Conservation (phyloP, 139 green algal species). For the Tetradesmus obliquus region DNA sequence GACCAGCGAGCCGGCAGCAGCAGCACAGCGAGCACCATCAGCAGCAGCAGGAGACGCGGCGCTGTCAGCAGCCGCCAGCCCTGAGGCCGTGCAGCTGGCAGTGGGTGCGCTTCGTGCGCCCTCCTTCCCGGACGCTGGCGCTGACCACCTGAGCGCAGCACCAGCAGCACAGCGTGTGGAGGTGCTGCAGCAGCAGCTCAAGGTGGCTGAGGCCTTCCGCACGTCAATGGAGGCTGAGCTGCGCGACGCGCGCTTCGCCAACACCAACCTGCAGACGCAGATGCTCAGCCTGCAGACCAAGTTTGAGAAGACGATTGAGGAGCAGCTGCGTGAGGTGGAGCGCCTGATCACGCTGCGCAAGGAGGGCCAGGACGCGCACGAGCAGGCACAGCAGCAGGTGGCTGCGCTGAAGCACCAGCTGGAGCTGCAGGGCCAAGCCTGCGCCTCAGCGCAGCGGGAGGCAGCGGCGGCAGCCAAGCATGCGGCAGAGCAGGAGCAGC, state of each 20-base stretch:
- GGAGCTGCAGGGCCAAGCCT: background rate
- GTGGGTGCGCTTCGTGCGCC: background rate
- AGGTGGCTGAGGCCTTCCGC: conserved; percentile 34
- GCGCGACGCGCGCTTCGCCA: conserved; percentile 18
- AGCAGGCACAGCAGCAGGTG: background rate
- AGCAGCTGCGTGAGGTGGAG: conserved; percentile 47
- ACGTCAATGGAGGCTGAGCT: conserved; percentile 28
- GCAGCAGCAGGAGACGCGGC: background rate
- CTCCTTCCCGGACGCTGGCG: background rate
- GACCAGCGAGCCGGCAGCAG: background rate
- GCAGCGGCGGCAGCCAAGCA: background rate
- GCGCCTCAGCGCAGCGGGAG: background rate
- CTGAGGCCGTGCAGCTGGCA: background rate
- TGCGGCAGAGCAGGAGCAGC: background rate
- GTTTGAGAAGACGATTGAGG: conserved; percentile 24
- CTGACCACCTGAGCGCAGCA: background rate
- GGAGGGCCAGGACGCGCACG: background rate
- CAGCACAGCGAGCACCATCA: background rate
- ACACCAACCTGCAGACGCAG: conserved; percentile 29
- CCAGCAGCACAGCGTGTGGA: conserved; percentile 4
- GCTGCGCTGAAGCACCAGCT: conserved; percentile 2
- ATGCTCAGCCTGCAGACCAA: conserved; percentile 43
- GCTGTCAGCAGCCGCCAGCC: background rate
- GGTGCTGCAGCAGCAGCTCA: conserved; percentile 23
- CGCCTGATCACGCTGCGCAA: conserved; percentile 34